phyloP scores from a whole-genome alignment of 306 rosid species.

The Vigna angularis region DNA sequence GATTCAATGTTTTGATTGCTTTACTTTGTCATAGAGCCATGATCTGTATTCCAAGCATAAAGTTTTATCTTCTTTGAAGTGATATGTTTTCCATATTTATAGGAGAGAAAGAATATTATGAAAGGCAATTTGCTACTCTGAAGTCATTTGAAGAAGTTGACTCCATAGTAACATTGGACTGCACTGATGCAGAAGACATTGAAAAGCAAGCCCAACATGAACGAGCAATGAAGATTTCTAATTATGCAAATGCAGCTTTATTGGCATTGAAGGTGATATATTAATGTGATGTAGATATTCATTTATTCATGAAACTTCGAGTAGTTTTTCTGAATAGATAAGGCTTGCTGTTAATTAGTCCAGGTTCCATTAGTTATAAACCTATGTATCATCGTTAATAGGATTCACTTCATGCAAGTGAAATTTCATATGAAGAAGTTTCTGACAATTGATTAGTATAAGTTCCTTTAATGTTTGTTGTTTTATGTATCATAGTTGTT shows the following conservation, averaged over 20 bases:
- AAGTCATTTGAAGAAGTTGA: slow-evolving; percentile 73
- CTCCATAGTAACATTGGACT: slow-evolving; percentile 39
- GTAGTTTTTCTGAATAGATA: background rate
- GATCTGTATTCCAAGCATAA: background rate
- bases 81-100: background rate
- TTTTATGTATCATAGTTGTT: background rate
- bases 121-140: slow-evolving; percentile 60
- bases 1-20: background rate
- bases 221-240: slow-evolving; percentile 65
- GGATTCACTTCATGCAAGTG: background rate
- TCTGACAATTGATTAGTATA: background rate
- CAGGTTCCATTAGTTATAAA: slow-evolving; percentile 12
- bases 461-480: slow-evolving; percentile 9
- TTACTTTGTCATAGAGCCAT: background rate
- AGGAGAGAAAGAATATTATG: slow-evolving; percentile 72
- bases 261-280: slow-evolving; percentile 61
- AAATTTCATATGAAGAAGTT: slow-evolving; percentile 12
- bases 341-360: background rate
- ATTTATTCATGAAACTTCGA: slow-evolving; percentile 35
- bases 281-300: background rate
- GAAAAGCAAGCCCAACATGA: slow-evolving; percentile 62
- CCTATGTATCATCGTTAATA: background rate
- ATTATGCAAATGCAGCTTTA: slow-evolving; percentile 56
- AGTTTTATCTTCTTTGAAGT: slow-evolving; percentile 19
- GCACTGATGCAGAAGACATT: slow-evolving; percentile 39